Evolutionary conservation across 164 flowering plant species (phyloP), one percentile per base, ranked within the genome.

Genomic region (Macadamia tetraphylla): DNA sequence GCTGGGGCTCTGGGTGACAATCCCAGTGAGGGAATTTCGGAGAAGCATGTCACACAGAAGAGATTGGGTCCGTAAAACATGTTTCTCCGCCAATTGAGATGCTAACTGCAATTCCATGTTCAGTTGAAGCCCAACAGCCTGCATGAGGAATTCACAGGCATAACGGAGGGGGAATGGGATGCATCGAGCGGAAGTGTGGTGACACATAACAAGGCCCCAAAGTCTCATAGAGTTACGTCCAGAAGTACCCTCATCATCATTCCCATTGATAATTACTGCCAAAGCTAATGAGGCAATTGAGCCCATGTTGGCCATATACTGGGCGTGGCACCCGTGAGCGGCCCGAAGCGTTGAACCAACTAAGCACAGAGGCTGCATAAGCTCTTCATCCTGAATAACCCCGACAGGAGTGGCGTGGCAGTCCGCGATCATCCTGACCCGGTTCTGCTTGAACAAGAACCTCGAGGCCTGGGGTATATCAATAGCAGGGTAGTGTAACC

Each of bases 171-270:
- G 93, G 69, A 83, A 90, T 62, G 93, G 82, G 60, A 90, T 78
- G 58, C 70, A 83, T 17, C 89, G 82, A 0, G 93, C 76, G 0
- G 86, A 79, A 13, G 80, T 75, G 71, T 90, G 90, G 67, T 90
- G 96, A 75, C 96, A 88, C 6, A 89, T 88, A 1, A 87, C 81
- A 75, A 89, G 74, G 3, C 94, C 94, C 95, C 95, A 89, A 3
- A 89, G 87, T 77, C 74, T 87, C n/a, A 67, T 72, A 23, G 81
- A 65, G 43, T 81, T 80, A 32, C n/a, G n/a, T 23, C 23, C 23
- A 23, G 23, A 23, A 23, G 23, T 23, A 23, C 23, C 23, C 23
- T 23, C 23, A 23, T 23, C 23, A 23, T 23, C 23, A 23, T 75
- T 82, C 14, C 65, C 65, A 31, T 82, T 87, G 57, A 87, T 65